These are phyloP conservation scores for Adansonia digitata DNA, from an alignment of 345 rosid species.

Conservation along the genomic window DNA sequence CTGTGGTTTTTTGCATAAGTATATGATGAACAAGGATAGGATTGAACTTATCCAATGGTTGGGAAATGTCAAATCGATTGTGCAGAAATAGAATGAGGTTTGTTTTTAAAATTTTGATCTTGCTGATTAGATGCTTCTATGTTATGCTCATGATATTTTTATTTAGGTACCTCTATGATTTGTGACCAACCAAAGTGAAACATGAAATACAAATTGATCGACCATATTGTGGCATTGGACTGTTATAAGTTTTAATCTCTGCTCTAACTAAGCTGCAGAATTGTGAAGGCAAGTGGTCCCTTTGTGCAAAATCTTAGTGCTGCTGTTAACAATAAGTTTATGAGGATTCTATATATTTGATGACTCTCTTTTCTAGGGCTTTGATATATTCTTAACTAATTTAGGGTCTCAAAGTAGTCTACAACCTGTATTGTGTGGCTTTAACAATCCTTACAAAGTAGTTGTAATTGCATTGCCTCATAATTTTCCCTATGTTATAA, in stretches of 20 bases:
- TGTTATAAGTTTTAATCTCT: background rate
- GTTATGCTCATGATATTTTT: background rate
- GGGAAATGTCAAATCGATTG: constrained; percentile 41
- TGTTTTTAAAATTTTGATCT: background rate
- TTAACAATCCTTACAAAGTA: background rate
- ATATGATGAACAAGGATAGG: constrained; percentile 69
- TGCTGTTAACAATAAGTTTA: background rate
- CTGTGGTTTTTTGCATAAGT: constrained; percentile 60
- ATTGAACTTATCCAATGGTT: constrained; percentile 66
- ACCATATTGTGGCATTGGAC: background rate
- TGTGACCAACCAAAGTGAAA: background rate
- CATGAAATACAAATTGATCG: background rate
- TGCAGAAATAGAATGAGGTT: constrained; percentile 28
- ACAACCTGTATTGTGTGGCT: background rate
- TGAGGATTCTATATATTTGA: background rate
- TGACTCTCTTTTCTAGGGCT: background rate
- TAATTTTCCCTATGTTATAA: background rate
- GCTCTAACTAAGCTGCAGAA: background rate
- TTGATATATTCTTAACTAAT: background rate
- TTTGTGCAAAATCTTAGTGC: background rate
- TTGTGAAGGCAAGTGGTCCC: background rate
- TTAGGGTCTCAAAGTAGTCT: background rate
- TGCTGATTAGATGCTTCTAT: background rate
- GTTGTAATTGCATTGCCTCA: background rate
- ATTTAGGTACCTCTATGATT: background rate